phyloP scores from a whole-genome alignment of 768 basidiomycete genomes.

The Clathrus columnatus region DNA sequence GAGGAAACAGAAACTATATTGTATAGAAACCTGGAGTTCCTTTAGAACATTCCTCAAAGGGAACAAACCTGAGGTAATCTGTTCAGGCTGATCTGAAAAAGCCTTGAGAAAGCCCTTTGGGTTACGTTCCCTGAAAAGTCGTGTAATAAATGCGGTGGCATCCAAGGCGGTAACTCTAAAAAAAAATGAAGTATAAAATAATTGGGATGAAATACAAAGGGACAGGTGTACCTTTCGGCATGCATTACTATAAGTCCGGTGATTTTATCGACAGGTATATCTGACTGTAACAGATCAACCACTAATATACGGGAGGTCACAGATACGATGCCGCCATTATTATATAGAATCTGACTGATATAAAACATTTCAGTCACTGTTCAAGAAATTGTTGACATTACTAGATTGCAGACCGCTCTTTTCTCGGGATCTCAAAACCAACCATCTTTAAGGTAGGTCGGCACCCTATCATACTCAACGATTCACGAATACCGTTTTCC shows the following conservation, averaged over 20 bases:
- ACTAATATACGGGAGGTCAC: slow-evolving; percentile 92
- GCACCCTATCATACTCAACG: slow-evolving; percentile 88
- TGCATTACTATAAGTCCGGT: slow-evolving; percentile 87
- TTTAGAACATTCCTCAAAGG: slow-evolving; percentile 90
- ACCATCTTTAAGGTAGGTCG: slow-evolving; percentile 79
- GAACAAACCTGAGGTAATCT: slow-evolving; percentile 85
- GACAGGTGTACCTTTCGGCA: slow-evolving; percentile 64
- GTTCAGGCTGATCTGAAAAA: slow-evolving; percentile 94
- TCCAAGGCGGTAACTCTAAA: slow-evolving; percentile 8
- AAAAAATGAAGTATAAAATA: slow-evolving; percentile 76
- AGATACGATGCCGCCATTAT: slow-evolving; percentile 79
- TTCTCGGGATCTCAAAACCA: slow-evolving; percentile 68
- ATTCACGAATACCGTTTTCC: slow-evolving; percentile 85
- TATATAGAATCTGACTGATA: slow-evolving; percentile 81
- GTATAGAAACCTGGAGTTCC: slow-evolving; percentile 52
- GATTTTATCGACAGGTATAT: slow-evolving; percentile 77
- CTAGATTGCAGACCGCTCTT: slow-evolving; percentile 56
- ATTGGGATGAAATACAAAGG: slow-evolving; percentile 37
- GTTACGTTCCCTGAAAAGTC: slow-evolving; percentile 52
- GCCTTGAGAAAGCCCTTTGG: slow-evolving; percentile 89
- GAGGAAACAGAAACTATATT: neutral
- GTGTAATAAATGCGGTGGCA: slow-evolving; percentile 8
- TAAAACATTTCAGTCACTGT: slow-evolving; percentile 6
- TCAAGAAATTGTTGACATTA: neutral
- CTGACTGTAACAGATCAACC: slow-evolving; percentile 85